Conservation (phyloP, 345 rosid species). For the Sonneratia alba region DNA sequence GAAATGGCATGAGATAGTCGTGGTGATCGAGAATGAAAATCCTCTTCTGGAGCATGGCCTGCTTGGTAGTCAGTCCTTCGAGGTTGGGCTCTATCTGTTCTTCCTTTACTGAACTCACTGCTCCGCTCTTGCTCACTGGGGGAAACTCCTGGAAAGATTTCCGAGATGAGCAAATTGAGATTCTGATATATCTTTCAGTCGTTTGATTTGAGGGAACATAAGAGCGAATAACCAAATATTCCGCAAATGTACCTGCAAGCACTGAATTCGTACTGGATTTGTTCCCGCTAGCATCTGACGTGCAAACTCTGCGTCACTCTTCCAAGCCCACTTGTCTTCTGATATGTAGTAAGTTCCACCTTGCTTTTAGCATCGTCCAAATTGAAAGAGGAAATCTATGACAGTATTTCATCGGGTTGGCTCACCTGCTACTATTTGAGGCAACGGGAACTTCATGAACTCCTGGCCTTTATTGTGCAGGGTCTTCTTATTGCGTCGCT, state of each 20-base stretch:
- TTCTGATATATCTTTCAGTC: neutral
- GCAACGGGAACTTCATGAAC: constrained; percentile 28
- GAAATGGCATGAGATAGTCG: constrained; percentile 47
- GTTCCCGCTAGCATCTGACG: constrained; percentile 82
- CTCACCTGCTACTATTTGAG: constrained; percentile 44
- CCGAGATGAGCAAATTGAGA: neutral
- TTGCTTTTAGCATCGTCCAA: neutral
- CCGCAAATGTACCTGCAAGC: constrained; percentile 31
- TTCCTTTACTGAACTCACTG: constrained; percentile 24
- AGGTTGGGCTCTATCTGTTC: constrained; percentile 33
- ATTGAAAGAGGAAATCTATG: neutral
- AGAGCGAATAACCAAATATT: neutral
- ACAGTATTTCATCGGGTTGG: neutral
- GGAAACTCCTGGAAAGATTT: constrained; percentile 37
- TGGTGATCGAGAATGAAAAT: constrained; percentile 52
- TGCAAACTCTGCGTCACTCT: constrained; percentile 63
- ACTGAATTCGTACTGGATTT: constrained; percentile 56
- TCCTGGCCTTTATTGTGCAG: constrained; percentile 18
- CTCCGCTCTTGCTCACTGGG: constrained; percentile 27
- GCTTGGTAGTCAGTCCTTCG: constrained; percentile 32
- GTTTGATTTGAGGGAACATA: neutral
- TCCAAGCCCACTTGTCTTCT: constrained; percentile 61
- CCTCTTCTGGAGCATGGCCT: constrained; percentile 33
- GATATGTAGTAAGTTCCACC: neutral
- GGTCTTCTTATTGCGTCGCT: constrained; percentile 15